Conservation (phyloP, 2,329 filamentous ascomycete genomes). For the Fusarium concolor region DNA sequence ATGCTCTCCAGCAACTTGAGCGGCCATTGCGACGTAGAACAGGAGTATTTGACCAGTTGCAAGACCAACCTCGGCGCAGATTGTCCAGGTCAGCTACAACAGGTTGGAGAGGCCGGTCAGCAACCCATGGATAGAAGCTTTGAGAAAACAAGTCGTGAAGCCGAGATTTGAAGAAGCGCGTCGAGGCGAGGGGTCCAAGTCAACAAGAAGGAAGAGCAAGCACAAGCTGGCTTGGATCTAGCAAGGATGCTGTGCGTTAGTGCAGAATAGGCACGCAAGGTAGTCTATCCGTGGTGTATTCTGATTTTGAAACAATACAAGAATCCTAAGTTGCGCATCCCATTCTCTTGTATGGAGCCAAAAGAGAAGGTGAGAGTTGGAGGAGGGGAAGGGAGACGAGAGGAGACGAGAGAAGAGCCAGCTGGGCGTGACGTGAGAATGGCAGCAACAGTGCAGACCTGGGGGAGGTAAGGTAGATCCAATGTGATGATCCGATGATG, state of each 20-base stretch:
- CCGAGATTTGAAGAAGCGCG: slow-evolving; percentile 33
- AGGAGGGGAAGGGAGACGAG: background rate
- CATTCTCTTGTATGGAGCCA: slow-evolving; percentile 1
- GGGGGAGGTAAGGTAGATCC: background rate
- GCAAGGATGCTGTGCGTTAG: slow-evolving; percentile 27
- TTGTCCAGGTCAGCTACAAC: slow-evolving; percentile 41
- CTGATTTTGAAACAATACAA: slow-evolving; percentile 6
- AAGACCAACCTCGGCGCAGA: slow-evolving; percentile 36
- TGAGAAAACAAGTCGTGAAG: slow-evolving; percentile 10
- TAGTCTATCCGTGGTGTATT: background rate
- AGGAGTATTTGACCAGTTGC: slow-evolving; percentile 33
- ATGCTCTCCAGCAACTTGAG: slow-evolving; percentile 54
- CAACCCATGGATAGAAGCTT: slow-evolving; percentile 40
- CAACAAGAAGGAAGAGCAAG: slow-evolving; percentile 27
- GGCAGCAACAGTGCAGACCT: background rate
- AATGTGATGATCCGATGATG: slow-evolving; percentile 43
- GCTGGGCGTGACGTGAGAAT: slow-evolving; percentile 27
- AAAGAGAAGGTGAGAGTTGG: background rate
- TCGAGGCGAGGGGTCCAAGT: slow-evolving; percentile 20
- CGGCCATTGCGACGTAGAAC: slow-evolving; percentile 50
- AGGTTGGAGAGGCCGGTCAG: slow-evolving; percentile 36
- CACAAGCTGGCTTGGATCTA: slow-evolving; percentile 17
- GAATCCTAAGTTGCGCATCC: background rate
- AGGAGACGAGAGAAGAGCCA: slow-evolving; percentile 9
- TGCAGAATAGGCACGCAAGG: background rate